A percentile compares a stretch with the other conserved stretches of the same genome.
phyloP scores from a whole-genome alignment of 176 grass and related monocot genomes.

The Hyparrhenia diplandra region DNA sequence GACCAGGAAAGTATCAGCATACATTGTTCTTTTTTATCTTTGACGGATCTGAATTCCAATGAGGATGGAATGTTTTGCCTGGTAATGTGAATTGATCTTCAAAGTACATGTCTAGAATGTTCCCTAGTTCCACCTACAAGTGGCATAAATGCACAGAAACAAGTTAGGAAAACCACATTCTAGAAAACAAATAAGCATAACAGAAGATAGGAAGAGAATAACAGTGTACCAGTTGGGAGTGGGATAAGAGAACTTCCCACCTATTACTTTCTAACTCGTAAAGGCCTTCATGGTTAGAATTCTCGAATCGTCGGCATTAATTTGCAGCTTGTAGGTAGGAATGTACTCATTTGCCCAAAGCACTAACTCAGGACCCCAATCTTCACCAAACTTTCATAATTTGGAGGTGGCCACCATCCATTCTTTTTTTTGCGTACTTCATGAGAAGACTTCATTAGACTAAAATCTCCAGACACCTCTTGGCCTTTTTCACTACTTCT shows the following conservation, averaged over 20 bases:
- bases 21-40: constrained; percentile 65
- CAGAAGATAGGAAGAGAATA: constrained; percentile 8
- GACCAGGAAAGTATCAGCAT: constrained; percentile 1
- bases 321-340: constrained; percentile 71
- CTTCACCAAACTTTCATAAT: constrained; percentile 50
- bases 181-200: not conserved
- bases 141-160: not conserved
- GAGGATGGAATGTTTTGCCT: constrained; percentile 54
- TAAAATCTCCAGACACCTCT: constrained; percentile 38
- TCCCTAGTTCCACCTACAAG: constrained; percentile 68
- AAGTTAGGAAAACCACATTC: not conserved
- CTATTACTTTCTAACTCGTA: constrained; percentile 60
- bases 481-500: constrained; percentile 53
- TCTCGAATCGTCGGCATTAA: constrained; percentile 46
- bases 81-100: constrained; percentile 83
- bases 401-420: constrained; percentile 65
- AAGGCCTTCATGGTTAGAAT: constrained; percentile 58
- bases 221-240: constrained; percentile 84
- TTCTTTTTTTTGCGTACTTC: constrained; percentile 19
- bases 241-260: constrained; percentile 75
- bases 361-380: constrained; percentile 38
- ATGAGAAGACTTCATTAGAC: constrained; percentile 22
- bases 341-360: constrained; percentile 66
- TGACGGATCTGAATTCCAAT: constrained; percentile 47
- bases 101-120: constrained; percentile 89